Conservation (phyloP, 108 stramenopile species). For the Pelagomonas calceolata region DNA sequence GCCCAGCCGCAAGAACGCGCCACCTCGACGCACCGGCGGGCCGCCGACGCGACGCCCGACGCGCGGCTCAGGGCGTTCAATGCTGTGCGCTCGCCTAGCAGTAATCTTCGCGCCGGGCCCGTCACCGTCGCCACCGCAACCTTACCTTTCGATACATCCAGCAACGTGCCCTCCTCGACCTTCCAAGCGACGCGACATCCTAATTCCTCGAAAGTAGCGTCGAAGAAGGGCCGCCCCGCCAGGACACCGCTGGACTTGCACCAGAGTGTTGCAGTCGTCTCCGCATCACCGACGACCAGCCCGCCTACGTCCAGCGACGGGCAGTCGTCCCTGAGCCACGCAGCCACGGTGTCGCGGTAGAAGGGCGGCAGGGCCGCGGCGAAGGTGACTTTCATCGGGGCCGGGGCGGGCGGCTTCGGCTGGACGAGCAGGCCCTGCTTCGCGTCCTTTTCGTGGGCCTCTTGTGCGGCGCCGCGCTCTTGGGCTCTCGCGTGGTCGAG, state of each 20-base stretch:
- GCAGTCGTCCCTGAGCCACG: constrained; percentile 85
- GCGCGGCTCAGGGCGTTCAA: constrained; percentile 84
- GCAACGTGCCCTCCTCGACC: constrained; percentile 23
- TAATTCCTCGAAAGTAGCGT: constrained; percentile 63
- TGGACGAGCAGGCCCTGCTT: too few relatives aligned
- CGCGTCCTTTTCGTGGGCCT: too few relatives aligned
- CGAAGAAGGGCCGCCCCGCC: constrained; percentile 84
- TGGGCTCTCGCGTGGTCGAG: too few relatives aligned
- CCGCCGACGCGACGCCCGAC: constrained; percentile 83
- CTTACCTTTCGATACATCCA: constrained; percentile 31
- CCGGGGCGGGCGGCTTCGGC: too few relatives aligned
- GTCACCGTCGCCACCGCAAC: constrained; percentile 71
- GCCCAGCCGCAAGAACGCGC: constrained; percentile 61
- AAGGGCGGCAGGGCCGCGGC: background rate
- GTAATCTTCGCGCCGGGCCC: constrained; percentile 68
- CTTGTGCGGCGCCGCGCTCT: too few relatives aligned
- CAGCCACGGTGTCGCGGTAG: constrained; percentile 6
- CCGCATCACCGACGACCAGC: constrained; percentile 9
- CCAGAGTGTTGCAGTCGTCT: constrained; percentile 41
- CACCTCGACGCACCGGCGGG: constrained; percentile 37
- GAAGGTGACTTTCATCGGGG: too few relatives aligned
- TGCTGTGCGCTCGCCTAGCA: constrained; percentile 92
- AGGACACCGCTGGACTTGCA: constrained; percentile 81
- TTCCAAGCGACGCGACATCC: constrained; percentile 72
- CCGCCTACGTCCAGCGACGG: constrained; percentile 95